Evolutionary conservation across 257 asterid species (phyloP), one percentile per base, ranked within the genome.

Genomic region (Euphrasia confusa): DNA sequence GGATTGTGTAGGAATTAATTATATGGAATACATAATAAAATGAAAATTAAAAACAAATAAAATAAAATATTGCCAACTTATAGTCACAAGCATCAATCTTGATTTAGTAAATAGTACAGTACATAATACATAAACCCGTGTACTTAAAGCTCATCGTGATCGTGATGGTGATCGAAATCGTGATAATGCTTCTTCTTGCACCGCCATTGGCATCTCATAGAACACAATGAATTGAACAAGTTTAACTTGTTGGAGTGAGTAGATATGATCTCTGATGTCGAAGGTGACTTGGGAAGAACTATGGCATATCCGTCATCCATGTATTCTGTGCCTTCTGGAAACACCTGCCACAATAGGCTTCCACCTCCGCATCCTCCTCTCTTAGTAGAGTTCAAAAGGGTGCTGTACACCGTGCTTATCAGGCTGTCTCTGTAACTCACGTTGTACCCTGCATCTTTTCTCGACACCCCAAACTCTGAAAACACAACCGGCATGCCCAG

Each of bases 251-350:
- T 83, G 4, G 97, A 88, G 8, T 88, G 96, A 66, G 72, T 76
- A 49, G 94, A 75, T 30, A 90, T 72, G 57, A 85, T 72, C 18
- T 77, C 72, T 0, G 87, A 66, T 2, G 81, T 79, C 0, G 94
- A 83, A 24, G 81, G 78, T 10, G 82, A 78, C 71, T 82, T 85
- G 8, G 96, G 69, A 33, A 90, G 94, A 69, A 90, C 89, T 37
- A 90, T 10, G 33, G 95, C 95, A 53, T 88, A 89, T 12, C 98
- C 98, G 45, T 88, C 97, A 52, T 92, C 98, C 98, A 89, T 89
- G 77, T 86, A 84, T 0, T 86, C 95, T 35, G 97, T 86, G 33
- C 92, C 92, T 60, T 88, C 86, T 0, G 98, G 98, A 71, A 91
- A 91, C 40, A 91, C 68, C 82, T 91, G 98, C 97, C 98, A 92